Evolutionary conservation across 805 yeast genomes (phyloP).

Genomic region (Hyphopichia homilentoma): DNA sequence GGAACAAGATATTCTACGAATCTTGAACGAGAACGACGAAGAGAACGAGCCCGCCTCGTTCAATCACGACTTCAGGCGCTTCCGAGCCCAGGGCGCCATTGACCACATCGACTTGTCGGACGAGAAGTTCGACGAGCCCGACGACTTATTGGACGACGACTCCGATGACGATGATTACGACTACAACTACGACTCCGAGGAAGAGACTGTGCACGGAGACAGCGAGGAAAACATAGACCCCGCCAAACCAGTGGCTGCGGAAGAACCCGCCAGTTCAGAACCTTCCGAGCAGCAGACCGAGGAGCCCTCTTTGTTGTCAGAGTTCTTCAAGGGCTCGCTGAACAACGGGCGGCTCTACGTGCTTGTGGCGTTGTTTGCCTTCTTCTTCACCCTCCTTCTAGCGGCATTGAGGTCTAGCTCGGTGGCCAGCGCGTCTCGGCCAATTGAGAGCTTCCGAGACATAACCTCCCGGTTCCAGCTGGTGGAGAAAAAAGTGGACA

Average conservation of each 20-base stretch:
- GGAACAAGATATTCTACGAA: conserved; percentile 17
- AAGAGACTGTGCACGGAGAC: conserved; percentile 10
- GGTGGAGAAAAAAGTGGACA: conserved; percentile 7
- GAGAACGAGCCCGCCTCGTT: conserved; percentile 8
- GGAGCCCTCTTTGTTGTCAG: too few species aligned
- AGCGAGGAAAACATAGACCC: too few species aligned
- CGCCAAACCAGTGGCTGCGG: too few species aligned
- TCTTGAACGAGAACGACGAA: conserved; percentile 13
- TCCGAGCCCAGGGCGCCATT: conserved; percentile 9
- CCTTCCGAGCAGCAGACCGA: too few species aligned
- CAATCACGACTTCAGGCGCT: conserved; percentile 14
- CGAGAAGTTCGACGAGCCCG: conserved; percentile 4
- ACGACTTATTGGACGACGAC: neutral
- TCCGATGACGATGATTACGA: conserved; percentile 1
- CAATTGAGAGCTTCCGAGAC: conserved; percentile 1
- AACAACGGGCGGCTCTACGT: too few species aligned
- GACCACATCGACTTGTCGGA: conserved; percentile 5
- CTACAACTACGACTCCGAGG: conserved; percentile 8
- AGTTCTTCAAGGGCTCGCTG: too few species aligned
- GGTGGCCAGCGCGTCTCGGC: neutral
- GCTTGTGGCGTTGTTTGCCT: too few species aligned
- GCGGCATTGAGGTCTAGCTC: too few species aligned
- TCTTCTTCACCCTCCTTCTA: too few species aligned
- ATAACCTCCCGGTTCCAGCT: conserved; percentile 6
- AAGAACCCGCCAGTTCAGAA: too few species aligned